Evolutionary conservation across 208 protist species (phyloP), one percentile per base, ranked within the genome.

Genomic region (Acanthamoeba comandoni): DNA sequence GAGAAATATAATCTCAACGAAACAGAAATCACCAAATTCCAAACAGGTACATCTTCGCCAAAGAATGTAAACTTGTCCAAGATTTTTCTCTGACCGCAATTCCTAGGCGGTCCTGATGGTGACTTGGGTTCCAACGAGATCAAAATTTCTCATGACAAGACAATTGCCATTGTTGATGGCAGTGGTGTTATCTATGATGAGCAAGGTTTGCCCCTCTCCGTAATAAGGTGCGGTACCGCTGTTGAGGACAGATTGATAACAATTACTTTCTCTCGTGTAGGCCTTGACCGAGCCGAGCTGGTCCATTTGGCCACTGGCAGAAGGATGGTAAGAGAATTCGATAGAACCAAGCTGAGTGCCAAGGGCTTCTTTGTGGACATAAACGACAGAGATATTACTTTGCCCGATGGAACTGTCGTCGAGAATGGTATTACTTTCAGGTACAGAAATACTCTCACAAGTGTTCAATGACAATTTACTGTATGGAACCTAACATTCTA

Each of bases 51-150:
- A 22, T n/a, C n/a, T n/a, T n/a, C n/a, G n/a, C n/a, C n/a, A n/a
- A n/a, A 26, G n/a, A 4, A 22, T 65, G 0, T 35, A 43, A 19
- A 15, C 65, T 15, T 39, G 65, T 2, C 65, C 24, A 39, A 15
- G 65, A 24, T 3, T 35, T 73, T 48, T 39, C 22, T 71, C 65
- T 73, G 2, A 19, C 15, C 65, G 0, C 29, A 24, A 17, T 79
- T 29, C 39, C 9, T 39, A 80, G 97, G 98, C 87, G 98, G 98
- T 31, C 98, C 98, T 48, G 98, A 99, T 88, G 98, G 98, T 73
- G 98, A 99, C 94, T 94, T 99, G 24, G 98, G 97, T 91, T 97
- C 95, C 43, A 99, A 99, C 94, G 97, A 98, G 93, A 97, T 98
- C 93, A 94, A 97, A 90, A 96, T 97, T 43, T 98, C 97, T 80